Base-by-base conservation (phyloP, 169 alveolate genomes). In the Blepharisma undulans region DNA sequence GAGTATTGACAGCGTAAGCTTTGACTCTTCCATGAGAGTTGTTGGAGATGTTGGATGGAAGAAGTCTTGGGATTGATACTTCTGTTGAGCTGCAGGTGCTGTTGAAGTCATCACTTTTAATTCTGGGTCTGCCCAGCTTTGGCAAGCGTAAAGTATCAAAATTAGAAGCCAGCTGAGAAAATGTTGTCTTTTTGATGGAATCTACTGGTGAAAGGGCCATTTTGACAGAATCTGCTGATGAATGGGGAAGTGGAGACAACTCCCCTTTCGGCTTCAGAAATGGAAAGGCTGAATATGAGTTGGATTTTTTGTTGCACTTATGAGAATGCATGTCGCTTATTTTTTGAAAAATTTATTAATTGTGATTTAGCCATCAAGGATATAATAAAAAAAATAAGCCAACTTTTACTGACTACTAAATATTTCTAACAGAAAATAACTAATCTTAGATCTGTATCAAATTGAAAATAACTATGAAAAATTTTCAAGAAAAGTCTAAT, bases 1-100 rank as follows among this genome's bases (percentile, higher is more conserved):
- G 93, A 21, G 98, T 94, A 91, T 95, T 95, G 14, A 96, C 98
- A 78, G 97, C 98, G 86, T 94, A 96, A 66, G 96, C 97, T 72
- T 87, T 93, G 3, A 96, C 95, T 8, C 87, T 92, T 25, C 97
- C 97, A 90, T 93, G 84, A 36, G 96, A 74, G 59, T 93, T 92
- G 16, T 92, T 85, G 12, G 96, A 92, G 36, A 93, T 94, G 88
- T 94, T 94, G 2, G 34, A 32, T 82, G 89, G 34, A 4, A 48
- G 34, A 3, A 82, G 60, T 36, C 76, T 21, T 21, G 89, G 89
- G 12, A 48, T 48, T 0, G 66, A 48, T 48, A 48, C 14, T 48
- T 48, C 66, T 48, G 14, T 48, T 1, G 66, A 48, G 66, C 66
- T 5, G 66, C 66, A 2, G 12, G 66, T 48, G 12, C 66, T 48